Conservation (phyloP, 192 early-diverging fungal genomes). For the Umbelopsis ramanniana region DNA sequence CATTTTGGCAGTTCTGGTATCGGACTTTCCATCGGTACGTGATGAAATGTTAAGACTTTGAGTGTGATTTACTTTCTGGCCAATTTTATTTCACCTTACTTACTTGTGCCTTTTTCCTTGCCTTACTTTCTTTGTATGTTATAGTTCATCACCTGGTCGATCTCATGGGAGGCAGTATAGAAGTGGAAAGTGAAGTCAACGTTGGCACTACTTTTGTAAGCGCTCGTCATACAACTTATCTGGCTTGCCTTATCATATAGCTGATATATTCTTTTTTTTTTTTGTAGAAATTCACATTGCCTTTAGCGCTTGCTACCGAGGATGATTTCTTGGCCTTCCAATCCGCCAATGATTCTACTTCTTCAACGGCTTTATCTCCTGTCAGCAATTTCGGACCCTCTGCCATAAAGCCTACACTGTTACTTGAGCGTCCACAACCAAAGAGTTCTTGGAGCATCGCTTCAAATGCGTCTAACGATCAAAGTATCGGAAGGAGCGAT, state of each 20-base stretch:
- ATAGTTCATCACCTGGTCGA: neutral
- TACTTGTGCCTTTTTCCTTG: too few species aligned
- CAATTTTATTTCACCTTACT: too few species aligned
- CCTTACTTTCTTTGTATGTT: neutral
- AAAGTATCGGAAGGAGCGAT: neutral
- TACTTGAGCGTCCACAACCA: neutral
- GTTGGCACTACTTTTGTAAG: neutral
- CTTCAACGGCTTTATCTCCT: neutral
- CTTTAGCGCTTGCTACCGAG: neutral
- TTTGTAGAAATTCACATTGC: neutral
- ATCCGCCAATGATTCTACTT: neutral
- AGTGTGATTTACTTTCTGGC: too few species aligned
- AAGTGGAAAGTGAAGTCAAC: neutral
- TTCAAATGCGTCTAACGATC: neutral
- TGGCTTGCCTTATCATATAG: neutral
- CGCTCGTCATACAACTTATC: neutral
- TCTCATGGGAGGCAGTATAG: constrained; percentile 4
- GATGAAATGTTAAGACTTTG: neutral
- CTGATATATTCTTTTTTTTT: too few species aligned
- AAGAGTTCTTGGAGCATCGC: neutral
- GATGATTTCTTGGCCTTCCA: neutral
- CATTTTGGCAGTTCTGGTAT: constrained; percentile 8
- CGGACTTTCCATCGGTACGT: neutral
- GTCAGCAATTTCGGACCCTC: neutral
- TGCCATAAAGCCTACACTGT: too few species aligned